Evolutionary conservation across 768 basidiomycete species (phyloP).

Genomic region (Mycena pura): DNA sequence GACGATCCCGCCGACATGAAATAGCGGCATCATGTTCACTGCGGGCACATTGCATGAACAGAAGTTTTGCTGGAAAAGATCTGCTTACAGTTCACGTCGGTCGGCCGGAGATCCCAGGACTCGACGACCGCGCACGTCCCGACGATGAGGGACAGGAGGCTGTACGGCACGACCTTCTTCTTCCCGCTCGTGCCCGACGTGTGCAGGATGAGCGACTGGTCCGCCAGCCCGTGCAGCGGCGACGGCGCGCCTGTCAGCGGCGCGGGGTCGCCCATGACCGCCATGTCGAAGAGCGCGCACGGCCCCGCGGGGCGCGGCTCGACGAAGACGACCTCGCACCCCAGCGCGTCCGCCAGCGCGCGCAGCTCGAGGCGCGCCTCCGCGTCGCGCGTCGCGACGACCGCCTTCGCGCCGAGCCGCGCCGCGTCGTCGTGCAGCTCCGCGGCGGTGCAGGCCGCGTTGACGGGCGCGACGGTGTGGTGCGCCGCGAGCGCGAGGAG

Average conservation of each 20-base stretch:
- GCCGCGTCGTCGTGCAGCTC: conserved; percentile 51
- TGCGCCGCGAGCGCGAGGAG: conserved; percentile 50
- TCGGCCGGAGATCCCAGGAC: conserved; percentile 47
- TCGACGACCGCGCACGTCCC: conserved; percentile 52
- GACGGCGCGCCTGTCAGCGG: conserved; percentile 32
- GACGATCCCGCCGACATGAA: conserved; percentile 67
- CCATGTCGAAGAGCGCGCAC: conserved; percentile 48
- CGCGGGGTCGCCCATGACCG: conserved; percentile 32
- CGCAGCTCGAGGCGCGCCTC: conserved; percentile 45
- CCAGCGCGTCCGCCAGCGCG: conserved; percentile 40
- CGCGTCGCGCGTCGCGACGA: conserved; percentile 50
- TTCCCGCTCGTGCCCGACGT: conserved; percentile 66
- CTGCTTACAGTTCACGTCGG: conserved; percentile 52
- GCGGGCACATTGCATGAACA: neutral
- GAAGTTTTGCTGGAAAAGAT: neutral
- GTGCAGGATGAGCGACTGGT: conserved; percentile 60
- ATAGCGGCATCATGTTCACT: conserved; percentile 63
- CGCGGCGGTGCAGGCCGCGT: conserved; percentile 50
- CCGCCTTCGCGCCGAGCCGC: conserved; percentile 46
- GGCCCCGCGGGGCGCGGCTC: conserved; percentile 41
- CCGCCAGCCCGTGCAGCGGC: conserved; percentile 43
- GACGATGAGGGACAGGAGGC: conserved; percentile 48
- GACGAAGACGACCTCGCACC: conserved; percentile 47
- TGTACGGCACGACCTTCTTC: conserved; percentile 58
- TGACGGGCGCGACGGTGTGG: conserved; percentile 55